Conservation (phyloP, 208 protist species). For the Angomonas deanei region DNA sequence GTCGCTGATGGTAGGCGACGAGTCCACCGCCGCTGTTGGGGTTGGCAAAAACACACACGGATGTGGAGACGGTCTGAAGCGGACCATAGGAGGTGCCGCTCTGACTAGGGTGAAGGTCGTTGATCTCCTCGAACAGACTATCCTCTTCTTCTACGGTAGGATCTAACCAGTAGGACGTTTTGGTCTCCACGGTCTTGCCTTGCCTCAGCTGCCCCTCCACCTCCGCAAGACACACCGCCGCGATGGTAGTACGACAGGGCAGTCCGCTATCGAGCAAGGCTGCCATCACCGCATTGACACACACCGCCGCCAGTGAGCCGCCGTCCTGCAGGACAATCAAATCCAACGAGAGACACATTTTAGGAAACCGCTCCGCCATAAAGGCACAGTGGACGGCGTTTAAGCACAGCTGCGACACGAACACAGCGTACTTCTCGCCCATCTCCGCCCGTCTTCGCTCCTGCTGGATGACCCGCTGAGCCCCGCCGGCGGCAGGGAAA, state of each 20-base stretch:
- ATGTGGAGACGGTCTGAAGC: slow-evolving; percentile 21
- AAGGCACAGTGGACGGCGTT: slow-evolving; percentile 40
- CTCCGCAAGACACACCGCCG: slow-evolving; percentile 27
- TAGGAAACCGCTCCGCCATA: slow-evolving; percentile 46
- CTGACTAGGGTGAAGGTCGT: background rate
- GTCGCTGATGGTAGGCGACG: slow-evolving; percentile 34
- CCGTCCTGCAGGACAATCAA: slow-evolving; percentile 68
- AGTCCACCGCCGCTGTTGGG: slow-evolving; percentile 39
- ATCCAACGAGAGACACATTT: slow-evolving; percentile 55
- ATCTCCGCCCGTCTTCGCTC: slow-evolving; percentile 31
- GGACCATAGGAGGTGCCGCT: background rate
- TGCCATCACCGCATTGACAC: slow-evolving; percentile 77
- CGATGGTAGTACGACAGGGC: slow-evolving; percentile 76
- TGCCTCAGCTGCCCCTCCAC: slow-evolving; percentile 5
- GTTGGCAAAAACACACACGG: slow-evolving; percentile 68
- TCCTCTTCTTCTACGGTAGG: slow-evolving; percentile 57
- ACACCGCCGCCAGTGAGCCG: slow-evolving; percentile 57
- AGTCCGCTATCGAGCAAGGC: slow-evolving; percentile 81
- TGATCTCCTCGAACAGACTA: slow-evolving; percentile 18
- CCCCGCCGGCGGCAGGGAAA: slow-evolving; percentile 36
- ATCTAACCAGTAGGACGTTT: slow-evolving; percentile 46
- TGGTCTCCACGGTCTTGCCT: background rate
- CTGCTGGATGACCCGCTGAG: slow-evolving; percentile 38
- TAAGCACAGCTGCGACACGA: slow-evolving; percentile 20
- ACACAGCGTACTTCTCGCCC: slow-evolving; percentile 28